Base-by-base conservation (phyloP, 352 stramenopile species). In the Halophytophthora batemanensis region DNA sequence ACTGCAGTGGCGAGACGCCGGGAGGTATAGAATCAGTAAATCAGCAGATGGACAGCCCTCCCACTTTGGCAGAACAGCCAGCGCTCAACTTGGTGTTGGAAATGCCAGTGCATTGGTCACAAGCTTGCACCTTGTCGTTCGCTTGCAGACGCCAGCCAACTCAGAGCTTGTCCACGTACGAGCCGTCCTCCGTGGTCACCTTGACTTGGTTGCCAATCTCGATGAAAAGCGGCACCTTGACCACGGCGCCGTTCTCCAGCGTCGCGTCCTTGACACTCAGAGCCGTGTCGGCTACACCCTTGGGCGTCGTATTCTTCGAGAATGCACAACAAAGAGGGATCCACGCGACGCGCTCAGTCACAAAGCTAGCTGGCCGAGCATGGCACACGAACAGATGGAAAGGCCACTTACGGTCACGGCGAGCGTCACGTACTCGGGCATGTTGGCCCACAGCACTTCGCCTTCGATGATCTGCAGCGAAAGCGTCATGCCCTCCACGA, bases 181-280 rank as follows among this genome's bases (percentile, higher is more conserved):
- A 52, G 13, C 83, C 83, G 42, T 91, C 82, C 25, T 91, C 79
- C 13, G 79, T 92, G 11, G 71, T 54, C 22, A 94, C 51, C 49
- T 82, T 84, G 50, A 94, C 63, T 31, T 89, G 55, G 54, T 90
- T 83, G 57, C 84, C 84, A 11, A 77, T 63, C 57, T 94, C 84
- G 19, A 94, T 83, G 65, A 87, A 90, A 25, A 90, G 75, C 31
- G 84, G 84, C 34, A 94, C 84, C 58, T 92, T 91, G 56, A 94
- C 64, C 39, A 88, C 63, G 5, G 77, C 72, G 29, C 79, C 84
- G 53, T 94, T 94, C 61, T 77, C 61, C 31, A 94, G 60, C 54
- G 74, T 90, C 47, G 84, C 84, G 62, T 91, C 69, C 63, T 94
- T 94, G 47, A 92, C 70, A 44, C 82, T 92, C 42, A 92, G 55